Evolutionary conservation across 2,329 filamentous ascomycete species (phyloP).

Genomic region (Talaromyces sp.): DNA sequence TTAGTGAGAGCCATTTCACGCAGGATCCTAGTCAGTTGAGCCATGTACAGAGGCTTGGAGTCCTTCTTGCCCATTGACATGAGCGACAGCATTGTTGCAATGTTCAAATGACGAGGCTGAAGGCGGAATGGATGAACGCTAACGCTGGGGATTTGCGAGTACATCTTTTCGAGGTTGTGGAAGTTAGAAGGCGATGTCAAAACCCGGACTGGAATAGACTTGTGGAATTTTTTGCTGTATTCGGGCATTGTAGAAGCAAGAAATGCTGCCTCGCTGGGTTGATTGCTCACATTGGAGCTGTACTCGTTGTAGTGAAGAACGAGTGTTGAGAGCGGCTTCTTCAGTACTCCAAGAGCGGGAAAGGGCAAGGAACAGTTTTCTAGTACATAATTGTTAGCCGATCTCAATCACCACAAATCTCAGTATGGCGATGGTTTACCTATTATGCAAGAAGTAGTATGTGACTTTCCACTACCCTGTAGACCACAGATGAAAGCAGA

Average conservation of each 20-base stretch:
- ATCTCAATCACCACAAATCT: too few species aligned
- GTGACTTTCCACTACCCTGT: constrained; percentile 61
- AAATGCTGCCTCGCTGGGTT: constrained; percentile 52
- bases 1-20: constrained; percentile 27
- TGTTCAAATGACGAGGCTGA: constrained; percentile 24
- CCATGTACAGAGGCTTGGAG: constrained; percentile 25
- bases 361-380: constrained; percentile 19
- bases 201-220: constrained; percentile 23
- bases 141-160: constrained; percentile 26
- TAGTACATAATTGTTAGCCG: neutral
- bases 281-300: constrained; percentile 33
- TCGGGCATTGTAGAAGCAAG: constrained; percentile 19
- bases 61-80: constrained; percentile 27
- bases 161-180: constrained; percentile 21
- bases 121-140: constrained; percentile 23
- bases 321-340: constrained; percentile 50
- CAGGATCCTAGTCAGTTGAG: constrained; percentile 24
- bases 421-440: constrained; percentile 23
- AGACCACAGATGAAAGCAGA: constrained; percentile 58
- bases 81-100: constrained; percentile 25
- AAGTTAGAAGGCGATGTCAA: constrained; percentile 27
- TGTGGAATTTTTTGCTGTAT: constrained; percentile 12
- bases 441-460: constrained; percentile 58
- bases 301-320: constrained; percentile 57
- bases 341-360: constrained; percentile 41